Evolutionary conservation across 441 rosid genomes (phyloP), one percentile per base, ranked within the genome.

Genomic region (Dalechampia spathulata): DNA sequence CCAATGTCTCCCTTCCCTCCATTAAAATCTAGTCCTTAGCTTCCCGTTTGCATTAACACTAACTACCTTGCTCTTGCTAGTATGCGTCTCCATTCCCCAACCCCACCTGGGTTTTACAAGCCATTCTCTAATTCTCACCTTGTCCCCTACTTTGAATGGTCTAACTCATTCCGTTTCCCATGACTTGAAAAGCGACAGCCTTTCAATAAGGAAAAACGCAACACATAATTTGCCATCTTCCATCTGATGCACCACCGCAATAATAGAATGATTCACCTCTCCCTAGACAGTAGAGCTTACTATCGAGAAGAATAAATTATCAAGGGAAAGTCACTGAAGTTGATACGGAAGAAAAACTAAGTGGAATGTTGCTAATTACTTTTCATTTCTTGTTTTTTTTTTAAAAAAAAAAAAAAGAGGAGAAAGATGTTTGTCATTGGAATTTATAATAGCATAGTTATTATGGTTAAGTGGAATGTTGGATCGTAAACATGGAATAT

Each of bases 61-160:
- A 55, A 90, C 91, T 30, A 85, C 88, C 57, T 65, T 67, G 13
- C 97, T 97, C 71, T 81, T 87, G 76, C 99, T 93, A 22, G 87
- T 83, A 60, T 81, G 80, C 6, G 96, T 93, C 85, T 93, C 99
- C 99, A 90, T 87, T 74, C 99, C 99, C 99, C 97, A 93, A 23
- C 90, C 97, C 97, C 96, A 87, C 52, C 96, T 73, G 2, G 99
- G 99, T 44, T 83, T 68, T 40, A 78, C 83, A 70, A 93, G 62
- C 39, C 87, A 93, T 16, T 78, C 92, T 70, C 76, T 74, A 39
- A 90, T 89, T 70, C 77, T 83, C 58, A 93, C 96, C 61, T 61
- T 77, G 70, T 93, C 97, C 11, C 90, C 85, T 0, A 87, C 78
- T 63, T 71, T 76, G 67, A 87, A 90, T 15, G 91, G 82, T 54